A percentile compares a stretch with the other conserved stretches of the same genome.
Evolutionary conservation across 2,329 filamentous ascomycete species (phyloP).

Genomic region (Exophiala dermatitidis): DNA sequence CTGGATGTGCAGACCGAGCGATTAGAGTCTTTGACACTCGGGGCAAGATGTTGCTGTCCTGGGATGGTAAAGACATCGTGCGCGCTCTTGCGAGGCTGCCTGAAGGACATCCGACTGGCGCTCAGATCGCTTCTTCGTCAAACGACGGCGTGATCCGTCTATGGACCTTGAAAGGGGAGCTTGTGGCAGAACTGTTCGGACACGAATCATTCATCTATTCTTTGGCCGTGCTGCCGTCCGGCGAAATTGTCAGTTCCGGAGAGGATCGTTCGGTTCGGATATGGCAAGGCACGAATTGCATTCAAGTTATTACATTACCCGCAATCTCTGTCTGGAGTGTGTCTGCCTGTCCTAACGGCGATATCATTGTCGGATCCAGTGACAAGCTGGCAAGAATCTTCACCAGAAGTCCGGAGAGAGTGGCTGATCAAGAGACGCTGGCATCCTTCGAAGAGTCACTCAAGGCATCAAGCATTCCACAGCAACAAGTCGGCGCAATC

Average conservation of each 20-base stretch:
- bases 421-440: constrained; percentile 61
- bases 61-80: constrained; percentile 70
- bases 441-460: constrained; percentile 74
- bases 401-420: constrained; percentile 60
- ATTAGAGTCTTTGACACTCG: constrained; percentile 72
- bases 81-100: constrained; percentile 82
- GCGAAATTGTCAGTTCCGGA: constrained; percentile 82
- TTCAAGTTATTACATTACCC: constrained; percentile 94
- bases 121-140: constrained; percentile 88
- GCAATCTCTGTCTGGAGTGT: constrained; percentile 95
- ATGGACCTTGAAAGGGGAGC: constrained; percentile 73
- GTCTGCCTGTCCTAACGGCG: constrained; percentile 72
- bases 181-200: constrained; percentile 70
- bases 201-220: constrained; percentile 96
- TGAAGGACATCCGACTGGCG: constrained; percentile 65
- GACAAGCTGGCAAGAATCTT: constrained; percentile 82
- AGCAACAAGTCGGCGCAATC: constrained; percentile 73
- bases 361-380: constrained; percentile 89
- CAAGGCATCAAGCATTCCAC: constrained; percentile 74
- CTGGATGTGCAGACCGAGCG: constrained; percentile 80
- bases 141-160: constrained; percentile 86
- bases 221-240: constrained; percentile 66
- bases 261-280: constrained; percentile 90
- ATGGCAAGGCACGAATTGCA: constrained; percentile 74
- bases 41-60: constrained; percentile 57